Percentiles rank a stretch among this genome's conserved stretches.
Evolutionary conservation across 176 grass and related monocot species (phyloP).

Genomic region (barley (Hordeum vulgare)): MorexV3_pseudomolecules_assembly NC_058522.1:508625089-508625588

Average conservation of each 20-base stretch:
- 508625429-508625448: not conserved
- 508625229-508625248: not conserved
- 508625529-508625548: not conserved
- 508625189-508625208: too few species aligned
- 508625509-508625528: not conserved
- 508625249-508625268: slow-evolving; percentile 8
- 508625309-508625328: not conserved
- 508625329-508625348: slow-evolving; percentile 15
- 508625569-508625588: not conserved
- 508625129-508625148: too few species aligned
- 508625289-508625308: not conserved
- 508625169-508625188: too few species aligned
- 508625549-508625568: not conserved
- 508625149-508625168: too few species aligned
- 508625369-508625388: not conserved
- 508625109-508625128: too few species aligned
- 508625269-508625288: not conserved
- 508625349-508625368: slow-evolving; percentile 35
- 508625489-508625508: not conserved
- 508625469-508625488: slow-evolving; percentile 4
- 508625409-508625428: not conserved
- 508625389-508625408: not conserved
- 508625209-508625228: too few species aligned
- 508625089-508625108: too few species aligned
- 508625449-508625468: not conserved